Base-by-base conservation (phyloP, 2,329 filamentous ascomycete species). In the Neofusicoccum sp. region DNA sequence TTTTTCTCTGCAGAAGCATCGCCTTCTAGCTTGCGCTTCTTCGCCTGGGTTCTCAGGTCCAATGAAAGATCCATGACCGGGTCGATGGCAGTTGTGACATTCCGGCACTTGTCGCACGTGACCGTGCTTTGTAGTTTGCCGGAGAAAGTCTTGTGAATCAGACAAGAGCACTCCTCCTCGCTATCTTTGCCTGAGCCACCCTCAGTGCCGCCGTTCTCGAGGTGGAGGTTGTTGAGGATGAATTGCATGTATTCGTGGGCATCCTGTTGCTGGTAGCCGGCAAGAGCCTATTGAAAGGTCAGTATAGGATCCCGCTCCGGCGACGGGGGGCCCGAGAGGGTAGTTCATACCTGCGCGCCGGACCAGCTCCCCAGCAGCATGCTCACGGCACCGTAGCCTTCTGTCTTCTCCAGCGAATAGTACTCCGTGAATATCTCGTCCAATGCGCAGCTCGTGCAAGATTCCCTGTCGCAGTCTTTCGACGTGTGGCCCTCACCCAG, bases 221-320 rank as follows among this genome's bases (percentile, higher is more conserved):
- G 87, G 73, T 97, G 94, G 14, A 99, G 83, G 70, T 95, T 91
- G 78, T 97, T 94, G 39, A 96, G 89, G 37, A 98, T 85, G 72
- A 96, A 97, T 74, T 97, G 93, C 76, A 97, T 96, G 78, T 96
- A 98, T 75, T 98, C 94, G 73, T 98, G 94, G 0, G 94, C 94
- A 73, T 98, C 94, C 79, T 98, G 94, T 77, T 98, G 94, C 71
- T 93, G 92, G 70, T 96, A 96, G 9, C 93, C 95, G 1, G 94
- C 92, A 28, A 83, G 71, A 16, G 77, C 74, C 75, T 76, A 47
- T 6, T 5, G 14, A 3, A 22, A 8, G 8, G 31, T 61, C 4
- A 61, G 59, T 36, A 49, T 28, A 2, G 29, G 29, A 7, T 39
- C 14, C 12, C 6, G 34, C 12, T 14, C 47, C 1, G 22, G 36